Percentiles rank a stretch among this genome's conserved stretches.
These are phyloP conservation scores for Gaeumannomyces tritici DNA, from an alignment of 2,329 filamentous ascomycete genomes.

Conservation along the genomic window DNA sequence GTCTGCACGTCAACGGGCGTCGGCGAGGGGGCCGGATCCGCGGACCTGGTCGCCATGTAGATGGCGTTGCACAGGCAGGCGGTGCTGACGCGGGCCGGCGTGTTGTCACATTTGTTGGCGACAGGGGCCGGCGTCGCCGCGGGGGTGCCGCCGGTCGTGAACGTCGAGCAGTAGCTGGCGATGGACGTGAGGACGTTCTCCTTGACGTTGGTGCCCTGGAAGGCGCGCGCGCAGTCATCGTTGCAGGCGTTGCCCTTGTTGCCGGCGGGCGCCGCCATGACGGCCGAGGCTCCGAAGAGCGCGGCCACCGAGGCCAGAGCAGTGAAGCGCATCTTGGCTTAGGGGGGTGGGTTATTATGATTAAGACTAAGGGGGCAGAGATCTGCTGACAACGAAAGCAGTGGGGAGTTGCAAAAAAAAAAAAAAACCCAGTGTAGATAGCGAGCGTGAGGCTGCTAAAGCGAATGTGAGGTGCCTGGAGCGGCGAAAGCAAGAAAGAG, in stretches of 20 bases:
- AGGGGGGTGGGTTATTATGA: background rate
- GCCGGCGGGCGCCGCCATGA: no score
- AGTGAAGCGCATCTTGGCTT: background rate
- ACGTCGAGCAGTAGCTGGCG: background rate
- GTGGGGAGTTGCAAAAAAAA: no score
- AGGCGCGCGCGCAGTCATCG: background rate
- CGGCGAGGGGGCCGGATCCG: no score
- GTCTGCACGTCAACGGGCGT: no score
- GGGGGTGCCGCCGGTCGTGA: background rate
- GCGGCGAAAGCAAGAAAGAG: background rate
- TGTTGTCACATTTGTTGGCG: background rate
- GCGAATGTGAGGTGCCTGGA: background rate
- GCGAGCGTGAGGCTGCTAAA: background rate
- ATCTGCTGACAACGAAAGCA: no score
- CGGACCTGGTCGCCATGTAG: background rate
- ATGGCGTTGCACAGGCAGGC: background rate
- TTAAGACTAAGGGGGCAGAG: background rate
- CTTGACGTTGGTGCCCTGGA: background rate
- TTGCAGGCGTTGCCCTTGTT: background rate
- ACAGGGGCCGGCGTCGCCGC: no score
- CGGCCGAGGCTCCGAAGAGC: background rate
- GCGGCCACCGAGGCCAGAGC: background rate
- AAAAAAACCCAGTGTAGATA: background rate
- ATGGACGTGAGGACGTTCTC: background rate
- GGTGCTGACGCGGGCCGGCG: background rate